A percentile compares a stretch with the other conserved stretches of the same genome.
phyloP scores from a whole-genome alignment of 139 green algal genomes.

The Edaphochlamys debaryana region DNA sequence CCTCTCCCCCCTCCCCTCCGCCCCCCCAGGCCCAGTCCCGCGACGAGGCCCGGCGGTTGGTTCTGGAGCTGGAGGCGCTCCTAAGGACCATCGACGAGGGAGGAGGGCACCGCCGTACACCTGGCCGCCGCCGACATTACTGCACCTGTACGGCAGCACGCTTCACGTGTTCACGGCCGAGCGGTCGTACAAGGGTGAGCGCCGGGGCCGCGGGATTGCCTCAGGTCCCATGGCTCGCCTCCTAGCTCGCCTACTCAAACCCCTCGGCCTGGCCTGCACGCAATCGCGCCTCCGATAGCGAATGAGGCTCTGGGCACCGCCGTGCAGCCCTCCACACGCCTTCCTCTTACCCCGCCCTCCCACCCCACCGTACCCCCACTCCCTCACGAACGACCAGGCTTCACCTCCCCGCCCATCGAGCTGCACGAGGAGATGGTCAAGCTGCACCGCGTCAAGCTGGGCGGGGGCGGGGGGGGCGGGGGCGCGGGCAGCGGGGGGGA shows the following conservation, averaged over 20 bases:
- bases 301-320: no score
- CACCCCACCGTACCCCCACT: neutral
- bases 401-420: slow-evolving; percentile 69
- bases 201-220: neutral
- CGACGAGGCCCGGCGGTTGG: slow-evolving; percentile 44
- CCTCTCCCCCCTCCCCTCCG: no score
- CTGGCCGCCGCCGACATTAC: slow-evolving; percentile 70
- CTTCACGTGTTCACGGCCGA: slow-evolving; percentile 74
- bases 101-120: slow-evolving; percentile 48
- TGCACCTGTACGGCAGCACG: slow-evolving; percentile 70
- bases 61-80: slow-evolving; percentile 55
- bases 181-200: slow-evolving; percentile 66
- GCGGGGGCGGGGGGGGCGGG: neutral
- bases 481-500: neutral
- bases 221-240: neutral
- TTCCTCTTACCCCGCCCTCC: neutral
- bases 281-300: no score
- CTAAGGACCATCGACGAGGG: slow-evolving; percentile 66
- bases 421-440: slow-evolving; percentile 62
- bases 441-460: slow-evolving; percentile 37
- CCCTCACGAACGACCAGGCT: no score
- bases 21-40: no score
- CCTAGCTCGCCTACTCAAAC: no score
- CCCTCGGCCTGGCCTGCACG: no score
- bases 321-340: no score